phyloP scores from a whole-genome alignment of 2,329 filamentous ascomycete species.

The Fusarium siculi region DNA sequence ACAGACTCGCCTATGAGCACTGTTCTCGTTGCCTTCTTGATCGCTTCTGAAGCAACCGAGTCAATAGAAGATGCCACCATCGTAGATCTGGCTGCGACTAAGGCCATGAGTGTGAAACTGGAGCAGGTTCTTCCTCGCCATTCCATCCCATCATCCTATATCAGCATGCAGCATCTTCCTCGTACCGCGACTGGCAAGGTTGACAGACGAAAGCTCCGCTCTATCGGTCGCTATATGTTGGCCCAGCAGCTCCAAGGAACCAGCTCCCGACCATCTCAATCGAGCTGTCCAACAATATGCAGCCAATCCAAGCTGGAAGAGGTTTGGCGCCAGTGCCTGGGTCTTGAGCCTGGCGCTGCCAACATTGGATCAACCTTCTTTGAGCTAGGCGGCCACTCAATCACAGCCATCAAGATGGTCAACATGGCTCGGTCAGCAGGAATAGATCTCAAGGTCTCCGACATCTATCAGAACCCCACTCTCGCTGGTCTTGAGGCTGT shows the following conservation, averaged over 20 bases:
- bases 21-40: background rate
- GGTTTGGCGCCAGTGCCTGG: background rate
- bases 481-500: background rate
- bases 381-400: slow-evolving; percentile 2
- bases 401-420: slow-evolving; percentile 14
- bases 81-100: background rate
- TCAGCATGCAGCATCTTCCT: background rate
- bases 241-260: fast-evolving
- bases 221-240: background rate
- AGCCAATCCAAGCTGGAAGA: background rate
- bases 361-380: slow-evolving; percentile 1
- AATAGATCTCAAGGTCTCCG: background rate
- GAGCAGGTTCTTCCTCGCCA: background rate
- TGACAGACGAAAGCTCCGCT: background rate
- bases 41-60: background rate
- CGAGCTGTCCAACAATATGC: fast-evolving
- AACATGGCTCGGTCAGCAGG: slow-evolving; percentile 2
- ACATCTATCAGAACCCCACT: slow-evolving; percentile 3
- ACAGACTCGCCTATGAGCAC: background rate
- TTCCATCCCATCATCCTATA: background rate
- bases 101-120: background rate
- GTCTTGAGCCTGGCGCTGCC: fast-evolving
- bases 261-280: fast-evolving
- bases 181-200: slow-evolving; percentile 7
- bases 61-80: background rate